Conservation (phyloP, 2,329 filamentous ascomycete species). For the Pseudogymnoascus sp. region DNA sequence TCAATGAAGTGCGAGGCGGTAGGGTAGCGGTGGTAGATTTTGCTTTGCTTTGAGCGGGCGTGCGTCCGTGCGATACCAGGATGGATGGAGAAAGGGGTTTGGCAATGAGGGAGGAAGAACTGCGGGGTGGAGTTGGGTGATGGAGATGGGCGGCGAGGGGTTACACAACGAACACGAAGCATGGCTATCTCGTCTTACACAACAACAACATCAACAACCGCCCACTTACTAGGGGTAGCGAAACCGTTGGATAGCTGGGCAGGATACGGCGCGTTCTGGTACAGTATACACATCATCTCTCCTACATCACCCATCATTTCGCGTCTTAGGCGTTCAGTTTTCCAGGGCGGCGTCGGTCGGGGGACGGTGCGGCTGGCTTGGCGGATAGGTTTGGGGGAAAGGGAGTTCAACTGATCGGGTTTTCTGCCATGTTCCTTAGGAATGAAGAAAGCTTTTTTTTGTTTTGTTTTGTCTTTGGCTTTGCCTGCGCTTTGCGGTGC, state of each 20-base stretch:
- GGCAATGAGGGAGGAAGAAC: background rate
- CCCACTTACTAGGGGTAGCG: background rate
- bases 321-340: background rate
- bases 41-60: background rate
- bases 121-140: background rate
- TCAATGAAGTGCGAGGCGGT: constrained; percentile 21
- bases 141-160: background rate
- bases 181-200: background rate
- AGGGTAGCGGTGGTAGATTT: background rate
- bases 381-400: background rate
- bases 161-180: background rate
- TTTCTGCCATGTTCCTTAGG: background rate
- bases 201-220: no score
- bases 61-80: background rate
- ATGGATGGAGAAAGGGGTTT: background rate
- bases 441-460: background rate
- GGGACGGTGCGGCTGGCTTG: background rate
- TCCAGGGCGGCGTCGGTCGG: background rate
- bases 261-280: background rate
- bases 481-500: background rate
- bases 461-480: background rate
- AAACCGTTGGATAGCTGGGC: background rate
- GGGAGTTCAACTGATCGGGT: background rate
- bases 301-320: background rate
- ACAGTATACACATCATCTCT: background rate